Conservation (phyloP, 257 asterid genomes). For the Petrea volubilis region DNA sequence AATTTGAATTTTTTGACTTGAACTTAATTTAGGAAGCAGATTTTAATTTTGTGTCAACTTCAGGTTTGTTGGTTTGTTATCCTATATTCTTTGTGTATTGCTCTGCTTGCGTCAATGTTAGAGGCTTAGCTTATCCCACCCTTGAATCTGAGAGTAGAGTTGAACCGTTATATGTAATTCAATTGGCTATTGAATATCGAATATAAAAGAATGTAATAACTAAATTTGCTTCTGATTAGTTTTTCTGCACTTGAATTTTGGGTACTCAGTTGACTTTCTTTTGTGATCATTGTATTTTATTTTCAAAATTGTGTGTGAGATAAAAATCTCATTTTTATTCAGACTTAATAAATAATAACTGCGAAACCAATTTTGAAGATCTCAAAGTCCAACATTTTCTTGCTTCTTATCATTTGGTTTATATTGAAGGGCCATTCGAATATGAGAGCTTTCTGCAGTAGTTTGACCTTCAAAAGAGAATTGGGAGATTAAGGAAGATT, state of each 20-base stretch:
- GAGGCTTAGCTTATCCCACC: not conserved
- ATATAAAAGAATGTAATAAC: not conserved
- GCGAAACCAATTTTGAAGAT: not conserved
- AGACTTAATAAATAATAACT: not conserved
- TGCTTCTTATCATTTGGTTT: not conserved
- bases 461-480: not conserved
- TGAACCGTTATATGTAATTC: not conserved
- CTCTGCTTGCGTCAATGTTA: not conserved
- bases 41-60: not conserved
- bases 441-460: not conserved
- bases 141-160: not conserved
- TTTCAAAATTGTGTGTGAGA: not conserved
- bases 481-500: conserved; percentile 9
- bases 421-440: not conserved
- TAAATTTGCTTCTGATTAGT: not conserved
- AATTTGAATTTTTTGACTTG: not conserved
- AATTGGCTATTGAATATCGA: not conserved
- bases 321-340: not conserved
- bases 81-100: not conserved
- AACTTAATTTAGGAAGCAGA: not conserved
- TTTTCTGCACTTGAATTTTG: conserved; percentile 5
- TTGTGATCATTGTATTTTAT: not conserved
- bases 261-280: not conserved
- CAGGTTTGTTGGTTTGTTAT: not conserved
- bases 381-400: not conserved